phyloP scores from a whole-genome alignment of 2,329 filamentous ascomycete genomes.

The Aspergillus awamori region DNA sequence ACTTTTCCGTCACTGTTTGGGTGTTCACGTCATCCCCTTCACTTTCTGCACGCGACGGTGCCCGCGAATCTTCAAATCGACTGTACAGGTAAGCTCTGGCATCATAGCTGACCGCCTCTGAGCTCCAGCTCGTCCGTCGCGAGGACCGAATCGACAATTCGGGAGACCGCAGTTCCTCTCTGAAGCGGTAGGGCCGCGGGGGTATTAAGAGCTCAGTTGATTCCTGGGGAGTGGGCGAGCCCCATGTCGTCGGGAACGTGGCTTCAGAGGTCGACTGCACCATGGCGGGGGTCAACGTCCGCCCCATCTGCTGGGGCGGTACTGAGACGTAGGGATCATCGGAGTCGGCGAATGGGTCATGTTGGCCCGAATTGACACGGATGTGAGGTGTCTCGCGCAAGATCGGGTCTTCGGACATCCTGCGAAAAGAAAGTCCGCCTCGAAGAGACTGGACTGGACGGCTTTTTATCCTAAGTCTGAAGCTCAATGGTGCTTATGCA shows the following conservation, averaged over 20 bases:
- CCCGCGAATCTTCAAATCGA: conserved; percentile 64
- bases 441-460: background rate
- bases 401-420: conserved; percentile 17
- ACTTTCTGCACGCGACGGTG: conserved; percentile 63
- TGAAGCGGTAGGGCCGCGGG: conserved; percentile 53
- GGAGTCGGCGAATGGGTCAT: conserved; percentile 53
- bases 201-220: conserved; percentile 42
- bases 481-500: background rate
- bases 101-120: conserved; percentile 58
- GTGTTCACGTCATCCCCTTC: conserved; percentile 69
- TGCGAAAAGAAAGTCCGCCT: background rate
- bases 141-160: conserved; percentile 58
- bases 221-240: conserved; percentile 54
- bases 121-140: conserved; percentile 67
- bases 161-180: conserved; percentile 52
- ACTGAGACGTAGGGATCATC: conserved; percentile 31
- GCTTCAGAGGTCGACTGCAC: conserved; percentile 27
- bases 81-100: conserved; percentile 53
- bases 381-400: conserved; percentile 57
- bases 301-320: conserved; percentile 26
- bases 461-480: background rate
- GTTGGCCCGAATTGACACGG: conserved; percentile 64
- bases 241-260: conserved; percentile 48
- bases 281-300: conserved; percentile 25
- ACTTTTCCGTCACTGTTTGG: conserved; percentile 73